These are phyloP conservation scores for Fusarium mangiferae DNA, from an alignment of 2,329 filamentous ascomycete genomes.

Conservation along the genomic window DNA sequence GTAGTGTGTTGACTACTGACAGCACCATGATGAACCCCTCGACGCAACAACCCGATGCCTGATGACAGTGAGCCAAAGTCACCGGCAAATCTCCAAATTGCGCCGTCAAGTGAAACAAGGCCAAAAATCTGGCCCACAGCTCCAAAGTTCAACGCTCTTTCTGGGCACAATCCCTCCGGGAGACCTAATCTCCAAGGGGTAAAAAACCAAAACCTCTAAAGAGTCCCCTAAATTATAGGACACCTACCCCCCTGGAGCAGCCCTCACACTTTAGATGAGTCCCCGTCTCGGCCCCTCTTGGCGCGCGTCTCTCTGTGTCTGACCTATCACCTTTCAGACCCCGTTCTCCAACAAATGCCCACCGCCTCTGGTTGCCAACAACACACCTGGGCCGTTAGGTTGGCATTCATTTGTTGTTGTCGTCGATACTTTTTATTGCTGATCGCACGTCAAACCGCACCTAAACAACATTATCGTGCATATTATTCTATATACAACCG, in stretches of 20 bases:
- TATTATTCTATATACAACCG: slow-evolving; percentile 1
- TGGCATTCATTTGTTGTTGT: slow-evolving; percentile 36
- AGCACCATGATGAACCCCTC: slow-evolving; percentile 17
- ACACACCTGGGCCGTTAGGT: slow-evolving; percentile 11
- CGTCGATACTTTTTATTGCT: slow-evolving; percentile 33
- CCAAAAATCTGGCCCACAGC: slow-evolving; percentile 5
- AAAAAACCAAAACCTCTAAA: slow-evolving; percentile 10
- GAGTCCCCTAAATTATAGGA: slow-evolving; percentile 33
- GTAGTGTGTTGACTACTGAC: slow-evolving; percentile 28
- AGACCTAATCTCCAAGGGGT: slow-evolving; percentile 13
- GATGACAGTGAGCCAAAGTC: background rate
- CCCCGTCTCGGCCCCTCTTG: slow-evolving; percentile 30
- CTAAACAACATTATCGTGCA: slow-evolving; percentile 28
- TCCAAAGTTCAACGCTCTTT: background rate
- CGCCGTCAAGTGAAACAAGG: background rate
- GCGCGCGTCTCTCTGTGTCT: slow-evolving; percentile 30
- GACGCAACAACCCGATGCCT: slow-evolving; percentile 14
- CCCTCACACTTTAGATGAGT: slow-evolving; percentile 9
- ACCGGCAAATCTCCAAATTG: slow-evolving; percentile 24
- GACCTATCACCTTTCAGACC: slow-evolving; percentile 36
- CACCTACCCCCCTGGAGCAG: slow-evolving; percentile 6
- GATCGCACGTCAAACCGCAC: slow-evolving; percentile 33
- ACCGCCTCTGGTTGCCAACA: slow-evolving; percentile 39
- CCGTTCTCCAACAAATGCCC: slow-evolving; percentile 31
- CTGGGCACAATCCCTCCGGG: background rate